These are phyloP conservation scores for Xylaria sp. DNA, from an alignment of 2,329 filamentous ascomycete genomes.

Conservation along the genomic window DNA sequence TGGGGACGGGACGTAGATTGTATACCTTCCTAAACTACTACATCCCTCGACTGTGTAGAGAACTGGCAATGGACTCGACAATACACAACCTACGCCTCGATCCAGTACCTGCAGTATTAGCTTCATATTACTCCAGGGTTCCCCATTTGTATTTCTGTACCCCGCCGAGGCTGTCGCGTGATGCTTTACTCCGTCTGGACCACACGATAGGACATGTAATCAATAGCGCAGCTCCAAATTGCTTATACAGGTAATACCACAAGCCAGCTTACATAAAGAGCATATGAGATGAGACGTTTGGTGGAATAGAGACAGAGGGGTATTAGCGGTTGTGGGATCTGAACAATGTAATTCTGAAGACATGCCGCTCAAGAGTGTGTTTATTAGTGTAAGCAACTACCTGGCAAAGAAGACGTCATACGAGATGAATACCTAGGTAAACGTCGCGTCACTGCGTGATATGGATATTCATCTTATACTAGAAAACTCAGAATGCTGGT, in stretches of 20 bases:
- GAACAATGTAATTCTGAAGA: not conserved
- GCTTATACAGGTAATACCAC: not conserved
- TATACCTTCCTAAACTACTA: no score
- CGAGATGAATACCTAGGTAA: no score
- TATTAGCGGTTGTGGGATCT: not conserved
- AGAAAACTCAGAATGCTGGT: no score
- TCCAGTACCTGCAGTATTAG: not conserved
- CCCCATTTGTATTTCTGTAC: not conserved
- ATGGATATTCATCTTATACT: no score
- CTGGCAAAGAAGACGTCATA: no score
- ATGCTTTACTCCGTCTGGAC: conserved; percentile 1
- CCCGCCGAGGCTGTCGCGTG: not conserved
- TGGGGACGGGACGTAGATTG: not conserved
- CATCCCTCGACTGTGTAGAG: not conserved
- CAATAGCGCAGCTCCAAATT: not conserved
- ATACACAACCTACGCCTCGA: not conserved
- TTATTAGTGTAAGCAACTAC: no score
- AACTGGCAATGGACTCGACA: no score
- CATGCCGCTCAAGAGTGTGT: no score
- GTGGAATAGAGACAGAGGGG: not conserved
- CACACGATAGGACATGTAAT: not conserved
- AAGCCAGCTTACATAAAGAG: not conserved
- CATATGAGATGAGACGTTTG: not conserved
- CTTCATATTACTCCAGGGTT: not conserved
- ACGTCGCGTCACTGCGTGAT: no score